These are phyloP conservation scores for Linaria vulgaris DNA, from an alignment of 257 asterid species.

Conservation along the genomic window DNA sequence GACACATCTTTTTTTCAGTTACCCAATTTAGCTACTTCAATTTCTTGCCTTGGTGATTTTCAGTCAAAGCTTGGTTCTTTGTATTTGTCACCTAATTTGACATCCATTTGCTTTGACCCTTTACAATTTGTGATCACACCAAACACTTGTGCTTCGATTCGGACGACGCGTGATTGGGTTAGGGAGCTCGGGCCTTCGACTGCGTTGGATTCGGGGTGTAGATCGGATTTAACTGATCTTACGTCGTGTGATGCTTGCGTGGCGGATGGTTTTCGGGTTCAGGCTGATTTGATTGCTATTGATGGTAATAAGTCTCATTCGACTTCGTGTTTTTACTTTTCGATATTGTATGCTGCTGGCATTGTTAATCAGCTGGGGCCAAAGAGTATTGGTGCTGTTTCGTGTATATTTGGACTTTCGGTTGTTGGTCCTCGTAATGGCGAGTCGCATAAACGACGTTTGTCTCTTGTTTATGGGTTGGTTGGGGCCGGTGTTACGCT, in stretches of 20 bases:
- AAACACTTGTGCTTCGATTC: conserved; percentile 61
- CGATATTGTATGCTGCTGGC: conserved; percentile 85
- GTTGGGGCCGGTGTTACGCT: conserved; percentile 59
- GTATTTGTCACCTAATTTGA: conserved; percentile 47
- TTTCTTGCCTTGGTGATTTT: conserved; percentile 68
- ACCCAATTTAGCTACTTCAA: conserved; percentile 61
- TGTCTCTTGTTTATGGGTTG: conserved; percentile 50
- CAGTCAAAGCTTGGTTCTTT: conserved; percentile 56
- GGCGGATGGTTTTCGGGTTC: conserved; percentile 65
- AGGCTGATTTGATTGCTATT: conserved; percentile 45
- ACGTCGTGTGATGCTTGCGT: conserved; percentile 75
- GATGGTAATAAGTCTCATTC: conserved; percentile 82
- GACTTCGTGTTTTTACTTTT: conserved; percentile 60
- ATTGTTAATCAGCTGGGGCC: conserved; percentile 73
- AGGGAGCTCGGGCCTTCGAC: conserved; percentile 52
- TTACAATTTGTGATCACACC: conserved; percentile 52
- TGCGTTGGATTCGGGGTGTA: conserved; percentile 59
- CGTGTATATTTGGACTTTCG: conserved; percentile 67
- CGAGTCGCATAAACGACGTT: conserved; percentile 27
- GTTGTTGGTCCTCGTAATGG: conserved; percentile 28
- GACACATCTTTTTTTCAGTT: conserved; percentile 51
- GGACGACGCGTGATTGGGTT: conserved; percentile 64
- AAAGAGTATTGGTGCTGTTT: conserved; percentile 52
- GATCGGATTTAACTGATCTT: conserved; percentile 54
- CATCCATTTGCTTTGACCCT: conserved; percentile 69